Evolutionary conservation across 2,329 filamentous ascomycete species (phyloP), one percentile per base, ranked within the genome.

Genomic region (Botryosphaeria dothidea): DNA sequence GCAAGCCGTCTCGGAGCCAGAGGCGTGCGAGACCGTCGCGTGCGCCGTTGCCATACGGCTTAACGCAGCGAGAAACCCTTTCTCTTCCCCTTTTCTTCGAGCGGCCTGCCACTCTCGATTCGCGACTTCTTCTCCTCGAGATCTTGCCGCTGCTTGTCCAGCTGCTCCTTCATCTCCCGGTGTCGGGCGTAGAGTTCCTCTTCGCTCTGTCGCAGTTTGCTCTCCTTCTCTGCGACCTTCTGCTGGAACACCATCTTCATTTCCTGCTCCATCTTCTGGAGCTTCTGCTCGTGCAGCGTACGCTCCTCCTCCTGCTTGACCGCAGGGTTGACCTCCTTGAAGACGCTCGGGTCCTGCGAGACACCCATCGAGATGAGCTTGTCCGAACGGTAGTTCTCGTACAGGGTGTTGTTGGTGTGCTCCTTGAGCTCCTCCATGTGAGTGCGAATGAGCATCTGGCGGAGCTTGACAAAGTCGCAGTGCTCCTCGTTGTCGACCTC

Each of bases 191-290:
- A 98, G 66, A 99, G 85, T 85, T 99, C 95, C 80, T 99, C 95
- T 82, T 99, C 95, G 85, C 93, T 97, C 84, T 98, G 95, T 85
- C 96, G 96, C 79, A 99, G 85, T 84, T 99, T 99, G 88, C 92
- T 97, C 84, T 99, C 95, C 86, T 99, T 99, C 82, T 99, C 95
- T 71, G 92, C 89, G 34, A 99, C 95, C 90, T 99, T 99, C 80
- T 99, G 95, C 81, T 98, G 95, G 92, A 99, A 99, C 72, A 99
- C 95, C 92, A 97, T 97, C 92, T 99, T 99, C 95, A 99, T 99
- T 82, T 99, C 95, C 76, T 93, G 89, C 82, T 99, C 95, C 95
- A 99, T 99, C 92, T 99, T 99, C 81, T 94, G 92, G 73, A 99
- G 92, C 86, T 99, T 99, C 86, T 97, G 93, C 84, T 99, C 95